Conservation (phyloP, 2,329 filamentous ascomycete species). For the Coniella lustricola region DNA sequence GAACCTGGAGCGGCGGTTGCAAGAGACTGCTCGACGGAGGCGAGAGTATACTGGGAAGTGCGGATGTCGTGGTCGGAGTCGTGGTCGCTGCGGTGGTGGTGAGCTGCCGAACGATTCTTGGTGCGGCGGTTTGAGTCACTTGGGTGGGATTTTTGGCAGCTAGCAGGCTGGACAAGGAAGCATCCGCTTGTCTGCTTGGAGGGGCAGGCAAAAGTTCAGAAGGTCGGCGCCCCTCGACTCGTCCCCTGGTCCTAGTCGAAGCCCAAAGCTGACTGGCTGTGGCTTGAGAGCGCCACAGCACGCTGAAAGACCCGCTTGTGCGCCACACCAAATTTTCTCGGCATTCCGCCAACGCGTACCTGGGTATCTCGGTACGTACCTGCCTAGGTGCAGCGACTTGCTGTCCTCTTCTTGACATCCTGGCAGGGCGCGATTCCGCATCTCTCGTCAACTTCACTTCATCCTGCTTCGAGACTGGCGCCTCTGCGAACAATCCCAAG, state of each 20-base stretch:
- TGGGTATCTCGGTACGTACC: too few relatives aligned
- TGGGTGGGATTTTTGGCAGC: constrained; percentile 13
- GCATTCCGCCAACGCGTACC: too few relatives aligned
- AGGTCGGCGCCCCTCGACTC: background rate
- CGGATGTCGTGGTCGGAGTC: background rate
- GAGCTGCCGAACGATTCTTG: constrained; percentile 3
- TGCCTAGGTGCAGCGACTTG: too few relatives aligned
- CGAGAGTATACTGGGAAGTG: too few relatives aligned
- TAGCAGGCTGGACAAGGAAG: background rate
- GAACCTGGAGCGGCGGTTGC: background rate
- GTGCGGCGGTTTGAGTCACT: constrained; percentile 15
- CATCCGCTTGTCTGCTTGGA: constrained; percentile 5
- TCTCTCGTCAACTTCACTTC: too few relatives aligned
- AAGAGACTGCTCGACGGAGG: background rate
- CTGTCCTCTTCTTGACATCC: too few relatives aligned
- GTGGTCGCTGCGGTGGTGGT: constrained; percentile 2
- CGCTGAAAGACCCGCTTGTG: background rate
- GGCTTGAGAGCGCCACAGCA: background rate
- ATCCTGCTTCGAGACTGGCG: too few relatives aligned
- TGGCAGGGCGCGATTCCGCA: too few relatives aligned
- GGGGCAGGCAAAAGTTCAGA: constrained; percentile 13
- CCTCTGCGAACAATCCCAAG: too few relatives aligned
- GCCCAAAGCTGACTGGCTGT: background rate
- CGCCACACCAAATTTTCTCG: too few relatives aligned
- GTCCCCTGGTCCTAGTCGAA: background rate